A percentile compares a stretch with the other conserved stretches of the same genome.
Evolutionary conservation across 768 basidiomycete genomes (phyloP).

Genomic region (Suillus brevipes): DNA sequence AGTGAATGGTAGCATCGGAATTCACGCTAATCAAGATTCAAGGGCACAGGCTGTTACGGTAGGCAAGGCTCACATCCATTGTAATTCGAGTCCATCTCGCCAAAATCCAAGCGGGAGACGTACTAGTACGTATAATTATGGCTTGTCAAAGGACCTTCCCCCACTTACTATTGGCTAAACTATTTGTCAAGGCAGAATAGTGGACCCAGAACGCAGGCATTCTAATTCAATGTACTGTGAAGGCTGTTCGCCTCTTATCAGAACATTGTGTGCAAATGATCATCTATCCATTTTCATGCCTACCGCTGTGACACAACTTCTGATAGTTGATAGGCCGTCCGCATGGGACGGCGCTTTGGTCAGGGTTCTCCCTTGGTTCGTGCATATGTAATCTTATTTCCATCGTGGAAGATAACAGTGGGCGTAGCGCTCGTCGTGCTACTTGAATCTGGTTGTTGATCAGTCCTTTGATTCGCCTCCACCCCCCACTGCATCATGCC

Average conservation of each 20-base stretch:
- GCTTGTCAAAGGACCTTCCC: background rate
- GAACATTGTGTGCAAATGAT: too few relatives aligned
- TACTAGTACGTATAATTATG: constrained; percentile 42
- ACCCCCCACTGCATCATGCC: background rate
- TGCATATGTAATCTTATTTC: background rate
- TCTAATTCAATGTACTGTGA: too few relatives aligned
- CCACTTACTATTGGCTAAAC: background rate
- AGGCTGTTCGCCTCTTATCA: background rate
- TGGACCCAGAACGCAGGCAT: too few relatives aligned
- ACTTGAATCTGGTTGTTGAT: background rate
- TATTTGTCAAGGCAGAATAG: constrained; percentile 41
- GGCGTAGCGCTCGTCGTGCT: background rate
- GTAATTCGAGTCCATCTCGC: constrained; percentile 50
- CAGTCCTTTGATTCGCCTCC: background rate
- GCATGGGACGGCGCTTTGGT: background rate
- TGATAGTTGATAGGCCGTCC: background rate
- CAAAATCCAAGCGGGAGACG: constrained; percentile 76
- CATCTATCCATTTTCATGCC: background rate
- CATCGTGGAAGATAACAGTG: background rate
- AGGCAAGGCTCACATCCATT: constrained; percentile 68
- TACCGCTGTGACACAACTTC: background rate
- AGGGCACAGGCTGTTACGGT: constrained; percentile 40
- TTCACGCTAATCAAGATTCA: background rate
- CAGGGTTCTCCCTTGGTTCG: background rate
- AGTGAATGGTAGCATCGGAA: background rate